Evolutionary conservation across 768 basidiomycete genomes (phyloP).

Genomic region (Lactifluus subvellereus): DNA sequence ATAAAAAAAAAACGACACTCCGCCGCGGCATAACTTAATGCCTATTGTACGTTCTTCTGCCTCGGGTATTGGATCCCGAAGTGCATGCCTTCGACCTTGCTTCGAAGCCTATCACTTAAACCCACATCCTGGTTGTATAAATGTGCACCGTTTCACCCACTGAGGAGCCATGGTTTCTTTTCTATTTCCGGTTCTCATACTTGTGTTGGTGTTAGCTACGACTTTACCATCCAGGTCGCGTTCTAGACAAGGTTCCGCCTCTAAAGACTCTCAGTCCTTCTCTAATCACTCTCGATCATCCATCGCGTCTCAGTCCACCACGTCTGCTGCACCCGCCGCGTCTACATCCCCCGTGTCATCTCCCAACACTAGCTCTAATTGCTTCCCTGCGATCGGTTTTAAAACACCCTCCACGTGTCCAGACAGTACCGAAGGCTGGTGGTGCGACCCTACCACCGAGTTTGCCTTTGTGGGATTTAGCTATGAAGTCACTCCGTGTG

Average conservation of each 20-base stretch:
- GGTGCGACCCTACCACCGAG: constrained; percentile 59
- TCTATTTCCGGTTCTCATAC: neutral
- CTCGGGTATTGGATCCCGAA: too few relatives aligned
- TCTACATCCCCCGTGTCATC: neutral
- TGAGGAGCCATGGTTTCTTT: neutral
- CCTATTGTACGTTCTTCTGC: too few relatives aligned
- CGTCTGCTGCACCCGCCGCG: neutral
- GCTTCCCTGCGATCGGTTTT: constrained; percentile 43
- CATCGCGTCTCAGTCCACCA: neutral
- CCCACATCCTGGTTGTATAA: neutral
- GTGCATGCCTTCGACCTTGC: too few relatives aligned
- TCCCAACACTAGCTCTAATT: constrained; percentile 15
- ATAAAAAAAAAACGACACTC: too few relatives aligned
- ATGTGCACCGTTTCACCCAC: neutral
- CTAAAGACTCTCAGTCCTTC: neutral
- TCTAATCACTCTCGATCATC: neutral
- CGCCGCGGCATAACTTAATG: too few relatives aligned
- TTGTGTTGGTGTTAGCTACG: neutral
- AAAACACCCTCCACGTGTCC: constrained; percentile 50
- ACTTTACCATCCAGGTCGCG: neutral
- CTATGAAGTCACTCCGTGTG: constrained; percentile 65
- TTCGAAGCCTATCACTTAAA: too few relatives aligned
- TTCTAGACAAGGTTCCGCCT: neutral
- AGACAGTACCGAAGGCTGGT: constrained; percentile 29
- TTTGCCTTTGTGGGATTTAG: constrained; percentile 76